A percentile compares a stretch with the other conserved stretches of the same genome.
These are phyloP conservation scores for Candida arabinofermentans DNA, from an alignment of 805 yeast genomes.

Conservation along the genomic window DNA sequence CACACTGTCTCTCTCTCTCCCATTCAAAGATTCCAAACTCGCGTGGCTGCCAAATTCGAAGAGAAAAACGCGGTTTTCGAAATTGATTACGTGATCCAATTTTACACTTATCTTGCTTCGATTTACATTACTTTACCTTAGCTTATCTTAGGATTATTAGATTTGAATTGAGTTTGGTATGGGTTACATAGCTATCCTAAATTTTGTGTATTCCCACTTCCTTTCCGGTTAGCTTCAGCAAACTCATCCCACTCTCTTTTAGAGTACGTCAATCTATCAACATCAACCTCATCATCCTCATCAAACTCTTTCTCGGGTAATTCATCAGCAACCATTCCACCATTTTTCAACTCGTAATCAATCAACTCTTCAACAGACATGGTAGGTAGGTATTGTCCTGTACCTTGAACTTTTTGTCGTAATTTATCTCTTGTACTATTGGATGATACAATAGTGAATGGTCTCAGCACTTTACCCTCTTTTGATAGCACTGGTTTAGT, in stretches of 20 bases:
- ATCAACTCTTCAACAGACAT: constrained; percentile 91
- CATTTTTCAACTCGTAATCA: constrained; percentile 80
- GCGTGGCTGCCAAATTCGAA: not conserved
- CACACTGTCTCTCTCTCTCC: no score
- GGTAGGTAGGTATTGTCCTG: constrained; percentile 90
- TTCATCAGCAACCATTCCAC: constrained; percentile 62
- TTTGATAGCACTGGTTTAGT: constrained; percentile 54
- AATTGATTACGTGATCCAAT: no score
- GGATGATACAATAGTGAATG: constrained; percentile 69
- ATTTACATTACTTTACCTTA: not conserved
- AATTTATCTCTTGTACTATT: constrained; percentile 52
- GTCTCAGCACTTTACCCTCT: constrained; percentile 76
- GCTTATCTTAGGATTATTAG: not conserved
- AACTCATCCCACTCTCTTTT: constrained; percentile 92
- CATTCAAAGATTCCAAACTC: no score
- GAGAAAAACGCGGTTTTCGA: not conserved
- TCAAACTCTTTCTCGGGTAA: constrained; percentile 43
- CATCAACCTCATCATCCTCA: constrained; percentile 58
- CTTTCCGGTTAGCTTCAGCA: constrained; percentile 78
- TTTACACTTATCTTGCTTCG: not conserved
- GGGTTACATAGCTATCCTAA: constrained; percentile 42
- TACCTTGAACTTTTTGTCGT: constrained; percentile 69
- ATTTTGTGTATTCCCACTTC: constrained; percentile 81
- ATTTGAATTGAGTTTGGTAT: no score
- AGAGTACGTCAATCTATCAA: constrained; percentile 66